phyloP scores from a whole-genome alignment of 2,329 filamentous ascomycete species.

The Bipolaris victoriae region DNA sequence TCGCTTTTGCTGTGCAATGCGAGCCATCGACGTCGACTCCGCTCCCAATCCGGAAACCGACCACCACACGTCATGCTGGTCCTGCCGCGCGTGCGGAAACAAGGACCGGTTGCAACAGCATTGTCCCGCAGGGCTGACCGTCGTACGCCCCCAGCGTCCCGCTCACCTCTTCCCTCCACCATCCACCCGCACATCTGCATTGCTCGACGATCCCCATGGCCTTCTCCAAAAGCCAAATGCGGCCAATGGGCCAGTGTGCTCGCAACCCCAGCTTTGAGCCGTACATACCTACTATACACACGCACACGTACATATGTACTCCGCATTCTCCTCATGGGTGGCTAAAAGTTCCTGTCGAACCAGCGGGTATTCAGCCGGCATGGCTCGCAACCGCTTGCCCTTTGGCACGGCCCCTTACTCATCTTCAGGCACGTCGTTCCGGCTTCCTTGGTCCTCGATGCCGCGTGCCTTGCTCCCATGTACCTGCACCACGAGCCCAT shows the following conservation, averaged over 20 bases:
- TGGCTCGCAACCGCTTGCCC: slow-evolving; percentile 13
- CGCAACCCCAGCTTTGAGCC: slow-evolving; percentile 8
- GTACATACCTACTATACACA: no score
- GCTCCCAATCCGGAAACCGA: slow-evolving; percentile 22
- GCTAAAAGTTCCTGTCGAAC: slow-evolving; percentile 31
- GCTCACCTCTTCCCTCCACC: slow-evolving; percentile 13
- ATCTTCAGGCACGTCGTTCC: slow-evolving; percentile 41
- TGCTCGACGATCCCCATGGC: slow-evolving; percentile 22
- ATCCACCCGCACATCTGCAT: slow-evolving; percentile 9
- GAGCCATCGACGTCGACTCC: slow-evolving; percentile 22
- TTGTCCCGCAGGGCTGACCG: slow-evolving; percentile 25
- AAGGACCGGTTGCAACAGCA: slow-evolving; percentile 10
- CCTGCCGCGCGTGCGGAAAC: slow-evolving; percentile 17
- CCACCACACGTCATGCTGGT: neutral
- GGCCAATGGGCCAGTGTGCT: neutral
- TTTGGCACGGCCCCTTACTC: slow-evolving; percentile 17
- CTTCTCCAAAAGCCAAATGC: slow-evolving; percentile 22
- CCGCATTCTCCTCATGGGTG: slow-evolving; percentile 12
- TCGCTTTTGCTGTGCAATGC: slow-evolving; percentile 4
- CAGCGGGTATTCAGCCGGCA: slow-evolving; percentile 26
- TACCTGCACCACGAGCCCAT: slow-evolving; percentile 2
- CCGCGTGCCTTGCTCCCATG: slow-evolving; percentile 3
- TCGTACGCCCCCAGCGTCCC: slow-evolving; percentile 25
- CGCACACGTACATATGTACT: neutral
- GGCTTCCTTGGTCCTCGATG: slow-evolving; percentile 24